Evolutionary conservation across 2,329 filamentous ascomycete genomes (phyloP).

Genomic region (Fusarium torulosum): DNA sequence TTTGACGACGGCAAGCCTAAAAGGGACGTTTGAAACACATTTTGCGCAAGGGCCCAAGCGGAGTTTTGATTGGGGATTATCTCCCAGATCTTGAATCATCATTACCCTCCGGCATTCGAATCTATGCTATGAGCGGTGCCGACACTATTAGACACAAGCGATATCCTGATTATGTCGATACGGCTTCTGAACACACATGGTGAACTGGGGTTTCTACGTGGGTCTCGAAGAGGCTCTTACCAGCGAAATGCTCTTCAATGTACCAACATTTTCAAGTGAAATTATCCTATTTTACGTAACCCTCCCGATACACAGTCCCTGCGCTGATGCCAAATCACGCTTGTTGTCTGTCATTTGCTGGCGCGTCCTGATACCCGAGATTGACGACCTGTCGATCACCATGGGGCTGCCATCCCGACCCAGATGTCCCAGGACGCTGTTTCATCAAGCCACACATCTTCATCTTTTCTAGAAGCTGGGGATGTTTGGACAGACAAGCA

Average conservation of each 20-base stretch:
- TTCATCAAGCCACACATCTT: constrained; percentile 26
- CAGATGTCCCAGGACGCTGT: constrained; percentile 32
- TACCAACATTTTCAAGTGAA: not conserved
- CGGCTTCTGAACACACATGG: not conserved
- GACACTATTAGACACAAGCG: constrained; percentile 39
- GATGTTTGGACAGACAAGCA: constrained; percentile 19
- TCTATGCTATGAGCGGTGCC: constrained; percentile 29
- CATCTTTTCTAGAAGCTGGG: constrained; percentile 43
- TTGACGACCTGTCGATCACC: constrained; percentile 48
- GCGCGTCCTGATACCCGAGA: constrained; percentile 48
- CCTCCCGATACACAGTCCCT: constrained; percentile 5
- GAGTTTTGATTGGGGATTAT: constrained; percentile 42
- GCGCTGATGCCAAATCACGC: constrained; percentile 14
- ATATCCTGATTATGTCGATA: constrained; percentile 18
- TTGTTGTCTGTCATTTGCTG: constrained; percentile 26
- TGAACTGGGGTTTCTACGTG: constrained; percentile 4
- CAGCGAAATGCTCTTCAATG: not conserved
- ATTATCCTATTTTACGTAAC: constrained; percentile 25
- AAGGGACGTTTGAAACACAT: constrained; percentile 45
- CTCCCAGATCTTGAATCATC: constrained; percentile 40
- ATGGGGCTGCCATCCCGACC: constrained; percentile 38
- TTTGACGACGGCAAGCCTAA: constrained; percentile 36
- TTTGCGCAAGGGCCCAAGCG: constrained; percentile 36
- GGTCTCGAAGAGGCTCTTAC: too few species aligned
- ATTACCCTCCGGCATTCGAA: constrained; percentile 37